phyloP scores from a whole-genome alignment of 257 asterid species.

The Rauvolfia tetraphylla region DNA sequence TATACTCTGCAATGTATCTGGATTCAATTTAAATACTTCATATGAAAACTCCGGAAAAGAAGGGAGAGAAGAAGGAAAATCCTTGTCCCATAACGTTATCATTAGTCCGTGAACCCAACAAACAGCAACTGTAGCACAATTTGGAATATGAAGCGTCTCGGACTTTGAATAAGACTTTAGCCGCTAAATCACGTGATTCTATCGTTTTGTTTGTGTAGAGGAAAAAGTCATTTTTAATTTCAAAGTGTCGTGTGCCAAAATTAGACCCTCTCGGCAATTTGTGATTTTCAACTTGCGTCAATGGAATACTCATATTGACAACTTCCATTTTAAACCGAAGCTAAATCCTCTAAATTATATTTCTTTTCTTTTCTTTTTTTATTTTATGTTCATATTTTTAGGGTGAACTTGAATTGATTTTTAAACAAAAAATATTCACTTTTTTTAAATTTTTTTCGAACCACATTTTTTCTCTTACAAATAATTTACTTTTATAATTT shows the following conservation, averaged over 20 bases:
- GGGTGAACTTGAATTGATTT: no score
- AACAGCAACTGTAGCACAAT: neutral
- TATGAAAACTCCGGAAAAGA: no score
- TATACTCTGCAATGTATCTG: constrained; percentile 2
- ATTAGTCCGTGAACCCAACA: constrained; percentile 11
- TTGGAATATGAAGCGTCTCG: neutral
- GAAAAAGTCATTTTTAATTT: neutral
- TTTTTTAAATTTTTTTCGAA: no score
- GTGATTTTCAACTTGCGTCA: constrained; percentile 3
- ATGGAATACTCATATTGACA: no score
- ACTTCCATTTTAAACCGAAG: neutral
- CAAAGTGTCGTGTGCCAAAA: neutral
- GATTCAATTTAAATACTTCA: neutral
- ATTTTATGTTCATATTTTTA: no score
- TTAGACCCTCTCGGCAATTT: neutral
- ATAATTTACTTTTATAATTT: no score
- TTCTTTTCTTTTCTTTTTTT: no score
- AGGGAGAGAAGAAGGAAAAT: neutral
- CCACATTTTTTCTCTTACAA: no score
- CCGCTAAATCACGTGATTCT: neutral
- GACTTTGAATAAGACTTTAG: neutral
- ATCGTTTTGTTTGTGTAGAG: neutral
- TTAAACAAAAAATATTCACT: no score
- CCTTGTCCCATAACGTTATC: neutral
- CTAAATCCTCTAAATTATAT: no score